Conservation (phyloP, 2,329 filamentous ascomycete species). For the Hymenoscyphus occultus region DNA sequence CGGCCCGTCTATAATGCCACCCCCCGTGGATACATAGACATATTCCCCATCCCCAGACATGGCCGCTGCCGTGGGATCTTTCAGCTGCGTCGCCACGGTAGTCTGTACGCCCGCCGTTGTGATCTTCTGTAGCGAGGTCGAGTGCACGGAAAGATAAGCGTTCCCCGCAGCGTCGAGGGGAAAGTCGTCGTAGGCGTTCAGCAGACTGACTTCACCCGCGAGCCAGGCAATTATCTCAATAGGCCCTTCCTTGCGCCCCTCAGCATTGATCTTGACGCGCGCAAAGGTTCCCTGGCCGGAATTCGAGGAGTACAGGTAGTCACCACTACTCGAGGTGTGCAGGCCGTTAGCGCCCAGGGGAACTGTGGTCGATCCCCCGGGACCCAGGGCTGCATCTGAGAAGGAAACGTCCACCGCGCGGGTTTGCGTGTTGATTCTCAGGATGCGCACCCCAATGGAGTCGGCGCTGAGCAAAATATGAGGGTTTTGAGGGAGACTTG, state of each 20-base stretch:
- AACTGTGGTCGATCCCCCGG: slow-evolving; percentile 1
- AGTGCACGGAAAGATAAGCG: slow-evolving; percentile 4
- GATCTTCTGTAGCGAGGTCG: neutral
- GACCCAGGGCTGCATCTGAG: neutral
- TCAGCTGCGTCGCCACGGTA: neutral
- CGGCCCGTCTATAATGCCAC: too few species aligned
- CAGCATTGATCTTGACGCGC: slow-evolving; percentile 12
- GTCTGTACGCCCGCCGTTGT: neutral
- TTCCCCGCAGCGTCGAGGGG: neutral
- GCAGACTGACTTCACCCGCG: neutral
- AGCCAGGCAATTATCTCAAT: neutral
- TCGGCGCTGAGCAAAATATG: too few species aligned
- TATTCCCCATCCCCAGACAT: neutral
- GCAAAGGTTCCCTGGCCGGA: slow-evolving; percentile 9
- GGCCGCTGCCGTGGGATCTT: slow-evolving; percentile 1
- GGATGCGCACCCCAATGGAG: neutral
- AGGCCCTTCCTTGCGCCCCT: slow-evolving; percentile 1
- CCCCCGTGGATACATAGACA: slow-evolving; percentile 2
- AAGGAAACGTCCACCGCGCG: slow-evolving; percentile 19
- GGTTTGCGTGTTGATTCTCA: slow-evolving; percentile 11
- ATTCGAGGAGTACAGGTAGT: slow-evolving; percentile 14
- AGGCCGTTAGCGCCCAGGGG: slow-evolving; percentile 15
- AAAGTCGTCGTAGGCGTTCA: neutral
- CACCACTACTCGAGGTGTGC: slow-evolving; percentile 2
- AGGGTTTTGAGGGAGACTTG: too few species aligned